Evolutionary conservation across 2,329 filamentous ascomycete genomes (phyloP).

Genomic region (Claviceps humidiphila): DNA sequence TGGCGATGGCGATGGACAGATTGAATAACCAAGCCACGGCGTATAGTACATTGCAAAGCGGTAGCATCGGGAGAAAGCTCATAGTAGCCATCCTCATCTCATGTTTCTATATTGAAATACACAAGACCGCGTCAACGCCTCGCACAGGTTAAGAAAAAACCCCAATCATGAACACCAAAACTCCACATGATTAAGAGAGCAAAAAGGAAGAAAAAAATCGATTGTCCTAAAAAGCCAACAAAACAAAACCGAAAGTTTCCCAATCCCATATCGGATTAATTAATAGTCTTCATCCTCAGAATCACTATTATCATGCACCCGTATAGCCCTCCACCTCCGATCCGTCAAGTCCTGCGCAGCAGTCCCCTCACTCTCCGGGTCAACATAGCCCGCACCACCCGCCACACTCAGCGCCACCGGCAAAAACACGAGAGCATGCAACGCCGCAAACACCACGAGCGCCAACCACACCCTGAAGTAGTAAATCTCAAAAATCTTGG

Average conservation of each 20-base stretch:
- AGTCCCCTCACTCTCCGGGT: slow-evolving; percentile 76
- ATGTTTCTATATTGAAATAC: neutral
- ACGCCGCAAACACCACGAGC: slow-evolving; percentile 76
- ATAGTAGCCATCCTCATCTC: too few relatives aligned
- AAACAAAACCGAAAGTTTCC: neutral
- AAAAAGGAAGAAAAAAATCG: neutral
- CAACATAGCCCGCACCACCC: slow-evolving; percentile 77
- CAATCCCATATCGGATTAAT: neutral
- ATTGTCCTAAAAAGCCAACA: too few relatives aligned
- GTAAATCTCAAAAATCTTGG: slow-evolving; percentile 99
- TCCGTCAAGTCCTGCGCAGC: slow-evolving; percentile 79
- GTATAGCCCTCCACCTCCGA: slow-evolving; percentile 61
- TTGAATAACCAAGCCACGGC: neutral
- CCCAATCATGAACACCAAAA: neutral
- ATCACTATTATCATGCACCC: slow-evolving; percentile 64
- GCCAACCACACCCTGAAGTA: slow-evolving; percentile 97
- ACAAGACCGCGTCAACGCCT: neutral
- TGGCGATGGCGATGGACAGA: neutral
- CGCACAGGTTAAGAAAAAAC: neutral
- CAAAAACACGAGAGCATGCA: slow-evolving; percentile 81
- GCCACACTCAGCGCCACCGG: slow-evolving; percentile 78
- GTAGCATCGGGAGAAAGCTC: too few relatives aligned
- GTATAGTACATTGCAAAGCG: neutral
- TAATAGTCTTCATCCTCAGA: slow-evolving; percentile 52
- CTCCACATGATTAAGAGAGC: neutral